These are phyloP conservation scores for Eragrostis tef DNA, from an alignment of 202 grass and related monocot species.

Conservation along the genomic window DNA sequence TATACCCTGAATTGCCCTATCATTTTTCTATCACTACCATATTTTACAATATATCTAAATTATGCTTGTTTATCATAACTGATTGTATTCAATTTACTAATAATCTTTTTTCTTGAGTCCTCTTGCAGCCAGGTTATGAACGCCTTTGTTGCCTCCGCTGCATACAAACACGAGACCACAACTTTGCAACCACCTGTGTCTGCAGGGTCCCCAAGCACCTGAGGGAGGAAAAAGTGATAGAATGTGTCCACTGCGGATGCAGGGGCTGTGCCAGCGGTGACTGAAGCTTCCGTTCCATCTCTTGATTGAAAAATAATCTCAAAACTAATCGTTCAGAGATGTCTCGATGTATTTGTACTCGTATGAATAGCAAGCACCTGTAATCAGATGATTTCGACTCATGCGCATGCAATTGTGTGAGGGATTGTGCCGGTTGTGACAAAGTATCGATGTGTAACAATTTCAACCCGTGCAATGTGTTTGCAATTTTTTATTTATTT, in stretches of 20 bases:
- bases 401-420: background rate
- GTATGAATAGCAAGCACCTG: background rate
- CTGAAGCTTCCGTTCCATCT: background rate
- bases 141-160: constrained; percentile 86
- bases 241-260: constrained; percentile 89
- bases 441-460: background rate
- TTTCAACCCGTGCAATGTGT: background rate
- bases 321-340: background rate
- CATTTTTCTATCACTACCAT: background rate
- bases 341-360: background rate
- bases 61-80: background rate
- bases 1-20: background rate
- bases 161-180: constrained; percentile 92
- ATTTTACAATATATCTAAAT: background rate
- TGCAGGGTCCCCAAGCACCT: constrained; percentile 91
- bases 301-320: constrained; percentile 10
- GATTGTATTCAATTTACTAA: background rate
- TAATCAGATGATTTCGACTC: constrained; percentile 9
- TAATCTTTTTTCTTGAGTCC: background rate
- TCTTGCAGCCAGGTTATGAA: constrained; percentile 72
- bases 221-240: constrained; percentile 85
- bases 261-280: constrained; percentile 71
- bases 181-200: constrained; percentile 78
- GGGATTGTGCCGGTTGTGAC: background rate
- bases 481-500: background rate